Conservation (phyloP, 1,139 yeast species). For the Saccharomyces hybrid region DNA sequence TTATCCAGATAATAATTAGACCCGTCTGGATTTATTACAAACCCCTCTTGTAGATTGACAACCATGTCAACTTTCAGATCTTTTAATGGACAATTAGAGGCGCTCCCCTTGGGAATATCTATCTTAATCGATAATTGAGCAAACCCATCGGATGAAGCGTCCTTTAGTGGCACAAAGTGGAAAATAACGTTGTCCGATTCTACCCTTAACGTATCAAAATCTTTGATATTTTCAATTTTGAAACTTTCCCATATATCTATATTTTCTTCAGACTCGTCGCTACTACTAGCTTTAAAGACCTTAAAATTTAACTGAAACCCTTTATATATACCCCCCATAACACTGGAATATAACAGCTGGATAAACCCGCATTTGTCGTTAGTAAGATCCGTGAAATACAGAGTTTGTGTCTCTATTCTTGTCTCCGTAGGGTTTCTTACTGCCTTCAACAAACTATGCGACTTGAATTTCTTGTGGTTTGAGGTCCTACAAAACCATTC, state of each 20-base stretch:
- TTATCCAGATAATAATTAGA: constrained; percentile 37
- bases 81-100: constrained; percentile 34
- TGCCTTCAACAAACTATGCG: constrained; percentile 8
- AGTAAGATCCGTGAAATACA: constrained; percentile 57
- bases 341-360: constrained; percentile 76
- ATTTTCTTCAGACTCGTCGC: constrained; percentile 38
- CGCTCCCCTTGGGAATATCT: constrained; percentile 44
- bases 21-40: constrained; percentile 75
- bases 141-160: constrained; percentile 6
- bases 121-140: constrained; percentile 15
- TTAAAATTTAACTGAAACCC: constrained; percentile 84
- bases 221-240: constrained; percentile 17
- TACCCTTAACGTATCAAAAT: constrained; percentile 17
- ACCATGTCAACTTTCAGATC: constrained; percentile 17
- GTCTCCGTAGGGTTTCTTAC: constrained; percentile 35
- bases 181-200: constrained; percentile 43
- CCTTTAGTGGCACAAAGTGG: constrained; percentile 56
- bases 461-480: constrained; percentile 6
- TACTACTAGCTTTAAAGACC: constrained; percentile 34
- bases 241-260: constrained; percentile 25
- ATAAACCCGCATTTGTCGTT: constrained; percentile 65
- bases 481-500: constrained; percentile 11
- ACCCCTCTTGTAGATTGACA: constrained; percentile 35
- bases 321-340: constrained; percentile 63
- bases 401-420: constrained; percentile 82